Base-by-base conservation (phyloP, 1,284 basidiomycete genomes). In the Moniliella sp. region DNA sequence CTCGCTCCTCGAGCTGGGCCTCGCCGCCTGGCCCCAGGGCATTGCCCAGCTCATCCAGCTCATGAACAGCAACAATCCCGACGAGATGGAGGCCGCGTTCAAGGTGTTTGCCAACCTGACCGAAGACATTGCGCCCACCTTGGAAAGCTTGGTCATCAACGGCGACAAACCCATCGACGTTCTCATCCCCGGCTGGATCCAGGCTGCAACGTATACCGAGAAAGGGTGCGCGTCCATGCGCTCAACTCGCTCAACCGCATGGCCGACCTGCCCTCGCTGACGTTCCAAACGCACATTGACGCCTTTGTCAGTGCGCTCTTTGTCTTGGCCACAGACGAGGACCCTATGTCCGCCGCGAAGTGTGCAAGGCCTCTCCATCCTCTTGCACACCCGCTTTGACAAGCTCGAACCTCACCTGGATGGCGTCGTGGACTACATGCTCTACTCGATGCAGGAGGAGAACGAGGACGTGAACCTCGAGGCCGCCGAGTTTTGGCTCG, bases 401-500 rank as follows among this genome's bases (percentile, higher is more conserved):
- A 91, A 91, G 63, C 74, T 99, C 39, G 76, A 93, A 65, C 91
- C 91, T 1, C 82, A 94, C 62, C 81, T 99, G 72, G 65, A 67
- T 31, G 86, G 83, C 50, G 83, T 97, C 27, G 86, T 91, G 25
- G 83, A 93, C 59, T 99, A 93, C 65, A 97, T 99, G 80, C 71
- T 94, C 25, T 97, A 86, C 65, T 93, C 83, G 21, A 94, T 83
- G 7, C 82, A 86, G 62, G 88, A 94, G 68, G 76, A 78, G 64
- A 80, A 94, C 62, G 51, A 57, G 29, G 56, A 59, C 27, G 54
- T 57, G 18, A 51, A 54, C 15, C 45, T 63, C 29, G 83, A 91
- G 65, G 91, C 91, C 9, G 93, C 84, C 69, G 91, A 99, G 67
- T 97, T 99, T 64, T 97, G 91, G 91, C 71, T 99, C 42, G 93